phyloP scores from a whole-genome alignment of 805 yeast species.

The Ogataea chonburiensis region DNA sequence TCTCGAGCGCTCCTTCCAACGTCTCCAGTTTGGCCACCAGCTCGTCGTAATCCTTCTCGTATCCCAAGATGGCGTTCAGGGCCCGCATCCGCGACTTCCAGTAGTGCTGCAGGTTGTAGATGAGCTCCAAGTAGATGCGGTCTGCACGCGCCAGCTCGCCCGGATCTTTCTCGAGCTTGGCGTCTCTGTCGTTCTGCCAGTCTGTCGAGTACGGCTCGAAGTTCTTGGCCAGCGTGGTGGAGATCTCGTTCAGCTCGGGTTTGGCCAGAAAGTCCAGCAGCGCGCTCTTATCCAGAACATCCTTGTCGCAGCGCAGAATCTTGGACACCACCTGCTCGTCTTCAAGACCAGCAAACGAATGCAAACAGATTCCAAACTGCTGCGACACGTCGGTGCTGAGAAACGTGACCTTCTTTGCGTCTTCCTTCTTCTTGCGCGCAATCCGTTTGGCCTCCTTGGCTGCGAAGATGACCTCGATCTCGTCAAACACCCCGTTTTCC shows the following conservation, averaged over 20 bases:
- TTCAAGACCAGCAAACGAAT: conserved; percentile 59
- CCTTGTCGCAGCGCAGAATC: conserved; percentile 72
- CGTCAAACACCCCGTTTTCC: conserved; percentile 77
- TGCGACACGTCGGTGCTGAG: conserved; percentile 86
- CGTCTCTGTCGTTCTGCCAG: conserved; percentile 45
- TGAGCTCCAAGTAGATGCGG: conserved; percentile 74
- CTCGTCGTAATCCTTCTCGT: conserved; percentile 76
- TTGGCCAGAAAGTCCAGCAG: conserved; percentile 83
- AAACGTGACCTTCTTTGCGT: conserved; percentile 58
- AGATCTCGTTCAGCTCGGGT: conserved; percentile 71
- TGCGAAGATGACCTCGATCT: conserved; percentile 83
- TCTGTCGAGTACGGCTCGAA: conserved; percentile 80
- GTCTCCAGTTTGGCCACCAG: conserved; percentile 62
- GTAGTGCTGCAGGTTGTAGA: conserved; percentile 79
- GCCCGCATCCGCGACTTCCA: conserved; percentile 94
- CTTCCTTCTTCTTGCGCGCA: conserved; percentile 44
- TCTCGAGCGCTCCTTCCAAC: conserved; percentile 71
- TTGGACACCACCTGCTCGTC: conserved; percentile 69
- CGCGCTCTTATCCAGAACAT: conserved; percentile 64
- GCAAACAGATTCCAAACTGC: conserved; percentile 92
- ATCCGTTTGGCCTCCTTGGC: conserved; percentile 68
- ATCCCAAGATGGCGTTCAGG: conserved; percentile 62
- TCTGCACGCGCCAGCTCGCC: conserved; percentile 83
- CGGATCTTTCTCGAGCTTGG: conserved; percentile 66
- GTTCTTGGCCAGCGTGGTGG: conserved; percentile 66